Conservation (phyloP, 768 basidiomycete genomes). For the Serpula lacrymans region DNA sequence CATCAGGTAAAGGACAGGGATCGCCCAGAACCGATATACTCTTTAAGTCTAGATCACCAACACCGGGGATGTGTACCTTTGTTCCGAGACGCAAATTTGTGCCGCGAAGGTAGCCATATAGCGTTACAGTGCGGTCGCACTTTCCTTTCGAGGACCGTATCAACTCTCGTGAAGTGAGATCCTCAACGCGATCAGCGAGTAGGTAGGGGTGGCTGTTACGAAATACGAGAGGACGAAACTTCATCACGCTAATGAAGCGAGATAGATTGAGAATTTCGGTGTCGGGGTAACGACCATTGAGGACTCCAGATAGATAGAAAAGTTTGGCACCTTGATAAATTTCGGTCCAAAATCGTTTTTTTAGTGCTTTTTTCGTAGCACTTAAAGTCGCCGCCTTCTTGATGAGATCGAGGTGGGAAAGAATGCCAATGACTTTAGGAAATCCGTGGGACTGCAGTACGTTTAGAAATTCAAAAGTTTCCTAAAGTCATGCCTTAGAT, state of each 20-base stretch:
- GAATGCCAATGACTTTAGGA: conserved; percentile 95
- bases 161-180: conserved; percentile 85
- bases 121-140: conserved; percentile 88
- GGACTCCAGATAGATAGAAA: conserved; percentile 94
- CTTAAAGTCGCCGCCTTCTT: conserved; percentile 86
- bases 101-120: conserved; percentile 94
- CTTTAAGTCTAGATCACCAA: conserved; percentile 82
- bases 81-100: conserved; percentile 75
- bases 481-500: conserved; percentile 43
- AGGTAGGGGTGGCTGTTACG: conserved; percentile 94
- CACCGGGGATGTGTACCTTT: conserved; percentile 91
- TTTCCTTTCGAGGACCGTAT: conserved; percentile 78
- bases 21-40: conserved; percentile 78
- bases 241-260: conserved; percentile 96
- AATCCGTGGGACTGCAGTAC: conserved; percentile 96
- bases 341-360: conserved; percentile 99
- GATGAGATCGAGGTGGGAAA: conserved; percentile 95
- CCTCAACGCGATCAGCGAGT: conserved; percentile 91
- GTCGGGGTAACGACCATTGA: conserved; percentile 97
- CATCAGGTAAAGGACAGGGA: conserved; percentile 92
- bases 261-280: conserved; percentile 94
- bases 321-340: conserved; percentile 99
- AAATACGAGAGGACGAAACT: conserved; percentile 96
- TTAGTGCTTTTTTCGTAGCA: conserved; percentile 88
- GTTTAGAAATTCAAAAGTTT: conserved; percentile 98